Evolutionary conservation across 495 filamentous ascomycete genomes (phyloP), one percentile per base, ranked within the genome.

Genomic region (Hypoxylon crocopeplum): DNA sequence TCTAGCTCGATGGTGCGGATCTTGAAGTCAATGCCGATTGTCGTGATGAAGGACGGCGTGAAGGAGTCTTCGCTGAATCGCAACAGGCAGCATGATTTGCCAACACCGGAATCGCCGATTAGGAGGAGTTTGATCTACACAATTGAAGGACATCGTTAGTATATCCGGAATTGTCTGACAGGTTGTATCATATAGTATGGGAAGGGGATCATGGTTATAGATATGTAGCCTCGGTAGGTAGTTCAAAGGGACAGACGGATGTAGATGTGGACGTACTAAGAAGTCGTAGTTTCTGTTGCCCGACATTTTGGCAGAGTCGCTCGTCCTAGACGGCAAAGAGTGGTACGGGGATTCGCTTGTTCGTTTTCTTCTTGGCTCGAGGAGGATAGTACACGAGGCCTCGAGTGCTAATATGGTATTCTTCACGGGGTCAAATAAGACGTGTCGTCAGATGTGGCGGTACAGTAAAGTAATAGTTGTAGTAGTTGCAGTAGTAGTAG

Each of bases 21-120:
- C 82, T 98, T 98, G 80, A 98, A 98, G 75, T 99, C 94, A 78
- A 99, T 99, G 52, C 94, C 94, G 75, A 99, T 98, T 44, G 94
- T 98, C 21, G 94, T 98, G 79, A 98, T 98, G 80, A 98, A 98
- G 58, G 92, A 97, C 27, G 94, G 94, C 24, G 88, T 98, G 79
- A 98, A 98, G 8, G 92, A 96, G 79, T 98, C 94, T 78, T 98
- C 94, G 74, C 92, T 97, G 80, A 98, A 98, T 67, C 94, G 91
- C 60, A 98, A 82, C 68, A 98, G 84, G 77, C 94, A 98, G 83
- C 94, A 98, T 57, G 94, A 98, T 77, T 98, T 98, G 64, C 94
- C 94, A 7, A 98, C 94, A 56, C 94, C 94, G 12, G 92, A 97
- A 79, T 98, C 94, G 68, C 94, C 94, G 70, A 98, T 98, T 72